phyloP scores from a whole-genome alignment of 2,329 filamentous ascomycete genomes.

The Neocatenulostroma microsporum region DNA sequence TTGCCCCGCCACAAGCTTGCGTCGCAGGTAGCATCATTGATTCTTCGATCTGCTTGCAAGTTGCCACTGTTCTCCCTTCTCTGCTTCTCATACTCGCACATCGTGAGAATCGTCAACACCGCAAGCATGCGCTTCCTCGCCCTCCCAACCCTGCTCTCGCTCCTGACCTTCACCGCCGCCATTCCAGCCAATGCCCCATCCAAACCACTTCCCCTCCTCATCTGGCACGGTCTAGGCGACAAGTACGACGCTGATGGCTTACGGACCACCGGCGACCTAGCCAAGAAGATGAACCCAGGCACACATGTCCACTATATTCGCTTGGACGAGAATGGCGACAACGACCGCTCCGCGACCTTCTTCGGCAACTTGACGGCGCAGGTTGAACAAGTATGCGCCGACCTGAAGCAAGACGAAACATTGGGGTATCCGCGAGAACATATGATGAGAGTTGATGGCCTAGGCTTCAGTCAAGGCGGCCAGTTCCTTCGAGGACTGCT shows the following conservation, averaged over 20 bases:
- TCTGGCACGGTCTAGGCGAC: conserved; percentile 88
- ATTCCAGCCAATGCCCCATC: conserved; percentile 7
- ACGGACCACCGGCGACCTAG: conserved; percentile 60
- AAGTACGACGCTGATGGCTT: conserved; percentile 72
- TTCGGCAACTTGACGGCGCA: conserved; percentile 82
- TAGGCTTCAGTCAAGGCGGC: conserved; percentile 93
- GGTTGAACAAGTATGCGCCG: conserved; percentile 66
- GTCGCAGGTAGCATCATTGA: no score
- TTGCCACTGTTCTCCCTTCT: no score
- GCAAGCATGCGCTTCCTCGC: conserved; percentile 10
- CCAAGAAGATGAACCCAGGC: conserved; percentile 65
- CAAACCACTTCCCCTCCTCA: conserved; percentile 69
- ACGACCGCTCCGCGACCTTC: conserved; percentile 78
- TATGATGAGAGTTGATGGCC: conserved; percentile 59
- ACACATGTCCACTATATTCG: conserved; percentile 77
- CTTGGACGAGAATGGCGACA: conserved; percentile 55
- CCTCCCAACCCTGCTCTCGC: conserved; percentile 6
- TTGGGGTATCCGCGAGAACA: conserved; percentile 39
- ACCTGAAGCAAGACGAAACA: conserved; percentile 61
- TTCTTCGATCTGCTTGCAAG: no score
- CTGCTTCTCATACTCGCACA: no score
- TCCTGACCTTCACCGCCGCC: conserved; percentile 14
- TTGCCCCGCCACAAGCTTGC: no score
- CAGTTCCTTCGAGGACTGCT: conserved; percentile 90
- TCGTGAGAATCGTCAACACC: neutral